Evolutionary conservation across 176 grass and related monocot species (phyloP), one percentile per base, ranked within the genome.

Genomic region (Aegilops speltoides): DNA sequence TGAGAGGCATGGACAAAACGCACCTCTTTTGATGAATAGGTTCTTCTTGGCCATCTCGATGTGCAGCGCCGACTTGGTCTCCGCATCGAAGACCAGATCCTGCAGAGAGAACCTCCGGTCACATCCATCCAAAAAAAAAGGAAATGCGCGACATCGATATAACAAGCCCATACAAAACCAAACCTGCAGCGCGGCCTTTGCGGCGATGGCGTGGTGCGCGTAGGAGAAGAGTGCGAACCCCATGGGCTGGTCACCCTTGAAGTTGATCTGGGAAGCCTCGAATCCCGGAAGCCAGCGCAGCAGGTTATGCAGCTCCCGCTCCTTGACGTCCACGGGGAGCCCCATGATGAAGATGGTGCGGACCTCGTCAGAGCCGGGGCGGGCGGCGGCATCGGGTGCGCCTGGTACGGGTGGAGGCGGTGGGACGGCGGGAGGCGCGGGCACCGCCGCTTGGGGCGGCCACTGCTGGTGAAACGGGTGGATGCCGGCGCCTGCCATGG

Each of bases 1-100:
- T 28, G 22, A 10, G 38, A 76, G 10, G 20, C 9, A 37, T 38
- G 56, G 63, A 56, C 23, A 83, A 48, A 82, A 71, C 50, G 6
- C 34, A 99, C 97, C 93, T 99, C 97, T 90, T 79, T 99, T 99
- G 50, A 97, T 81, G 77, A 99, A 99, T 59, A 99, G 97, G 63
- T 99, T 99, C 89, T 99, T 99, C 97, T 99, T 99, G 15, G 97
- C 97, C 97, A 99, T 99, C 90, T 99, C 94, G n/a, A 88, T 97
- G 85, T 99, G 97, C 77, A 99, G 78, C 23, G 67, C 72, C 4
- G 92, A 85, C 22, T 94, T 94, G 29, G 82, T 78, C 73, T 99
- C 97, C 22, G 85, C 68, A 59, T 99, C 97, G 61, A 99, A 99
- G 41, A 93, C 77, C 78, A 99, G 66, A 81, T 97, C 94, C 97